Evolutionary conservation across 2,329 filamentous ascomycete genomes (phyloP).

Genomic region (Aureobasidium vineae): DNA sequence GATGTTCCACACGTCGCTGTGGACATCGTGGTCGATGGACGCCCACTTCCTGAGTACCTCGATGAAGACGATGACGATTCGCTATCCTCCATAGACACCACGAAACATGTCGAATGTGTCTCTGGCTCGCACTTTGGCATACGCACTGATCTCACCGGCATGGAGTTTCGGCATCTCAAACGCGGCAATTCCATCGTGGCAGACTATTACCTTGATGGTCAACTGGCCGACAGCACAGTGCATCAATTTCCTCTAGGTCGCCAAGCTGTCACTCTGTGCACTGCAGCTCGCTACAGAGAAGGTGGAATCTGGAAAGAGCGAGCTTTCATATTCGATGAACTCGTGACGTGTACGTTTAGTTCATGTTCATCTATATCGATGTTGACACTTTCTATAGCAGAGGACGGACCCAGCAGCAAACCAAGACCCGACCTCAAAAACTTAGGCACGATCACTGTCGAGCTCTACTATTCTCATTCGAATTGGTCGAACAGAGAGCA

Average conservation of each 20-base stretch:
- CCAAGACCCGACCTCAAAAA: background rate
- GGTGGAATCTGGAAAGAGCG: background rate
- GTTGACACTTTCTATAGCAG: background rate
- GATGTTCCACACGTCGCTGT: conserved; percentile 31
- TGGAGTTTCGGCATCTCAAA: background rate
- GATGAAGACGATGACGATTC: conserved; percentile 27
- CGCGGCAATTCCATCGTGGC: background rate
- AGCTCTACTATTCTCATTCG: background rate
- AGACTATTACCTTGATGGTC: background rate
- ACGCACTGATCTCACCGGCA: background rate
- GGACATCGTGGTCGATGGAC: conserved; percentile 28
- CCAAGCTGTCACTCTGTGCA: background rate
- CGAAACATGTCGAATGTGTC: conserved; percentile 32
- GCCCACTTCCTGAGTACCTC: conserved; percentile 30
- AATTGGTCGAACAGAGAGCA: background rate
- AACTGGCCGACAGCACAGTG: background rate
- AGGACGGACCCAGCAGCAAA: background rate
- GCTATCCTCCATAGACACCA: conserved; percentile 21
- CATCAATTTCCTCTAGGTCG: background rate
- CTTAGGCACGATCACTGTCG: background rate
- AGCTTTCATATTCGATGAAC: background rate
- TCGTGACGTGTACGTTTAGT: background rate
- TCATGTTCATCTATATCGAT: background rate
- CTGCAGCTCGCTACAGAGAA: background rate
- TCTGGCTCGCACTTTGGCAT: conserved; percentile 31